A percentile compares a stretch with the other conserved stretches of the same genome.
Evolutionary conservation across 371 early-diverging fungal genomes (phyloP).

Genomic region (Fennellomyces sp.): DNA sequence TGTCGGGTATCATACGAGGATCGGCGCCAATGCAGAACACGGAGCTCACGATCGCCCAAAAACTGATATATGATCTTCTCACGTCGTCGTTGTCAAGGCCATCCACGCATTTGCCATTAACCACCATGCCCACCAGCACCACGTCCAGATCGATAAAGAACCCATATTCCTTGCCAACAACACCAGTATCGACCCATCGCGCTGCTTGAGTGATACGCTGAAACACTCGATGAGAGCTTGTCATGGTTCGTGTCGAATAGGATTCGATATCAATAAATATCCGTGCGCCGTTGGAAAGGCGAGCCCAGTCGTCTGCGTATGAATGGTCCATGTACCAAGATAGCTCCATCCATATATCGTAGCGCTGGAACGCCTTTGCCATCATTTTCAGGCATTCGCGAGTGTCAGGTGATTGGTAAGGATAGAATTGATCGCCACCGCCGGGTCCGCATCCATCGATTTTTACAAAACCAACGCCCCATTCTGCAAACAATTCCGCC

Average conservation of each 20-base stretch:
- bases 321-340: conserved; percentile 45
- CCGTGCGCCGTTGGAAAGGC: conserved; percentile 39
- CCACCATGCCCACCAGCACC: conserved; percentile 47
- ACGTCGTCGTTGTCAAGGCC: conserved; percentile 49
- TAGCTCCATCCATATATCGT: conserved; percentile 41
- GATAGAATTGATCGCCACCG: conserved; percentile 22
- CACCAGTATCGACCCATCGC: conserved; percentile 28
- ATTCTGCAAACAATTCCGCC: conserved; percentile 38
- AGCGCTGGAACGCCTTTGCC: conserved; percentile 29
- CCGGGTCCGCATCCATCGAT: conserved; percentile 49
- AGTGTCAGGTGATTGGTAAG: conserved; percentile 34
- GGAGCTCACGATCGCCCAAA: conserved; percentile 48
- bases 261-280: conserved; percentile 47
- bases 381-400: conserved; percentile 37
- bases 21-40: conserved; percentile 47
- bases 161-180: conserved; percentile 31
- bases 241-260: conserved; percentile 44
- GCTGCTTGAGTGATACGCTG: conserved; percentile 39
- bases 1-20: conserved; percentile 42
- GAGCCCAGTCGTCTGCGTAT: conserved; percentile 43
- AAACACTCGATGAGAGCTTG: conserved; percentile 43
- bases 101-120: conserved; percentile 41
- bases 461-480: conserved; percentile 42
- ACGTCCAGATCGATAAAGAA: conserved; percentile 48
- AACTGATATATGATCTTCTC: conserved; percentile 39